A percentile compares a stretch with the other conserved stretches of the same genome.
phyloP scores from a whole-genome alignment of 768 basidiomycete genomes.

The Russula vinacea region DNA sequence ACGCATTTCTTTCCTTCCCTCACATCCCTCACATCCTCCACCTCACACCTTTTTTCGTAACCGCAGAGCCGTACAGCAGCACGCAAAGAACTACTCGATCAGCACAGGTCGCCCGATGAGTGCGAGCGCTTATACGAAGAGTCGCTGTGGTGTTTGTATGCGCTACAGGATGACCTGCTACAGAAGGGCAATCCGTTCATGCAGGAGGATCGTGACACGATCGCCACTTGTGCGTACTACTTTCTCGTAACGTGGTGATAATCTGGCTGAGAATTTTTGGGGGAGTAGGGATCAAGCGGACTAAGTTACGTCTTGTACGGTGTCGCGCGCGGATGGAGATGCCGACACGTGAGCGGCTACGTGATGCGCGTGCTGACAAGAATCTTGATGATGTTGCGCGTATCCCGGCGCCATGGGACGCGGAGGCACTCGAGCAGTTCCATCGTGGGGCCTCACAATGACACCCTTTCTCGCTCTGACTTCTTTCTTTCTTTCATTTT shows the following conservation, averaged over 20 bases:
- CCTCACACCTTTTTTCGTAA: neutral
- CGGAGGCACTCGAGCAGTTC: constrained; percentile 25
- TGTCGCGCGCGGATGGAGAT: constrained; percentile 76
- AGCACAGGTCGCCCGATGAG: constrained; percentile 69
- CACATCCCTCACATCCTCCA: neutral
- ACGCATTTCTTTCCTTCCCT: constrained; percentile 32
- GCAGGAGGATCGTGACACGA: constrained; percentile 78
- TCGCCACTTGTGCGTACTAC: constrained; percentile 60
- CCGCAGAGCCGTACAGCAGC: constrained; percentile 88
- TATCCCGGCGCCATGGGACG: constrained; percentile 57
- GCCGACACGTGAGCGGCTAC: constrained; percentile 67
- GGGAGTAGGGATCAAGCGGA: constrained; percentile 72
- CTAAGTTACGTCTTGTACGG: constrained; percentile 76
- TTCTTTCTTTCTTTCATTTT: neutral
- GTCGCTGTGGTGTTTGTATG: constrained; percentile 90
- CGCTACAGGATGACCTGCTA: constrained; percentile 83
- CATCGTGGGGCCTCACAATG: constrained; percentile 13
- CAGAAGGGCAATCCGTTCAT: constrained; percentile 80
- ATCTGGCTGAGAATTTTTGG: neutral
- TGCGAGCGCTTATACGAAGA: constrained; percentile 95
- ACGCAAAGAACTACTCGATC: constrained; percentile 81
- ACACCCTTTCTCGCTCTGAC: neutral
- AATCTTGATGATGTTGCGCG: constrained; percentile 73
- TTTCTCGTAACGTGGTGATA: neutral
- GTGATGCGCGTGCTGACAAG: constrained; percentile 74